Conservation (phyloP, 768 basidiomycete genomes). For the Russula sp. region DNA sequence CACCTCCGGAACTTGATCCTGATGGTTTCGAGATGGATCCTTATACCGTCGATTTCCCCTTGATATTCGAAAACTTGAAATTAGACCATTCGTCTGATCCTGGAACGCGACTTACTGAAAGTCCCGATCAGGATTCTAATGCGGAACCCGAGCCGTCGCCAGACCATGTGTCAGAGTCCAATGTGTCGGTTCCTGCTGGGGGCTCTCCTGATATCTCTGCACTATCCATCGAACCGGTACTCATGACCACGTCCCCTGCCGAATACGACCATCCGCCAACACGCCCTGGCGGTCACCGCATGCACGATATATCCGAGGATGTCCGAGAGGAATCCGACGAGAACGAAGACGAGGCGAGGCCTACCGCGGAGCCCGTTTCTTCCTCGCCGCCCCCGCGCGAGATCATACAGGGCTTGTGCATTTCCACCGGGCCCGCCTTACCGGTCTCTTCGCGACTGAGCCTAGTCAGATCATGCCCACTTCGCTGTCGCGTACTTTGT, state of each 20-base stretch:
- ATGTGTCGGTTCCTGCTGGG: not conserved
- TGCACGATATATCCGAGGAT: conserved; percentile 34
- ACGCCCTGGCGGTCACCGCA: conserved; percentile 42
- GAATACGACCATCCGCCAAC: conserved; percentile 34
- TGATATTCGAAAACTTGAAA: conserved; percentile 21
- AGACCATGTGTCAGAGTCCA: conserved; percentile 18
- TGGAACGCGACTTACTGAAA: conserved; percentile 3
- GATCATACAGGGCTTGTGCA: conserved; percentile 54
- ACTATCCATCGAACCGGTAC: conserved; percentile 53
- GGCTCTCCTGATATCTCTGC: conserved; percentile 1
- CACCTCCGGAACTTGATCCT: conserved; percentile 78
- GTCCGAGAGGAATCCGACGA: conserved; percentile 22
- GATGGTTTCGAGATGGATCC: conserved; percentile 43
- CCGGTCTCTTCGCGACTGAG: conserved; percentile 25
- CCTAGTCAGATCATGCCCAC: conserved; percentile 10
- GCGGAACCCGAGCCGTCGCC: not conserved
- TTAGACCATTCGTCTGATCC: conserved; percentile 11
- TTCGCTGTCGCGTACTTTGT: conserved; percentile 30
- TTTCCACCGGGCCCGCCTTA: conserved; percentile 46
- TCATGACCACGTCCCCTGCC: conserved; percentile 37
- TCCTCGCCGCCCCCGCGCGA: conserved; percentile 9
- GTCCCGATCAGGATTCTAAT: not conserved
- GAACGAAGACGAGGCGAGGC: conserved; percentile 6
- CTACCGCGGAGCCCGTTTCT: not conserved
- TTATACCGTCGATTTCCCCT: not conserved